phyloP scores from a whole-genome alignment of 139 green algal species.

The Penium margaritaceum region DNA sequence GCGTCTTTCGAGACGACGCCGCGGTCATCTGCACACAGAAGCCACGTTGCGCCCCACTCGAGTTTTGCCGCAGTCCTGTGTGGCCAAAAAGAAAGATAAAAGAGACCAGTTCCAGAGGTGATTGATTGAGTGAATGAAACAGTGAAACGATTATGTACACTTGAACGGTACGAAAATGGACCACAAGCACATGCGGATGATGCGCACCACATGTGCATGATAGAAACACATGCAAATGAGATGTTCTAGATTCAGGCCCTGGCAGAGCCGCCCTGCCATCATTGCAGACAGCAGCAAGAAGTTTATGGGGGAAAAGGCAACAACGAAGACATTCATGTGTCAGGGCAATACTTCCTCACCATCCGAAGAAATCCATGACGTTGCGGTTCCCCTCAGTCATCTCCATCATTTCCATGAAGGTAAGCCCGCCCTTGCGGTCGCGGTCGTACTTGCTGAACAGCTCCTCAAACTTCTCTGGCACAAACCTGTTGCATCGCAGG shows the following conservation, averaged over 20 bases:
- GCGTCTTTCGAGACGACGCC: constrained; percentile 35
- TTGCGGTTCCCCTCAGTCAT: constrained; percentile 37
- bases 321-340: no score
- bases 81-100: constrained; percentile 4
- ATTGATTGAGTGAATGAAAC: no score
- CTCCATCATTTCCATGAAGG: constrained; percentile 36
- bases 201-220: no score
- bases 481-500: constrained; percentile 33
- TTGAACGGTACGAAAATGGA: no score
- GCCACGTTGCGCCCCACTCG: constrained; percentile 39
- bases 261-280: no score
- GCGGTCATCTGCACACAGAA: constrained; percentile 20
- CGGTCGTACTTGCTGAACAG: constrained; percentile 45
- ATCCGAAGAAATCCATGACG: constrained; percentile 41
- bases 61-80: constrained; percentile 37
- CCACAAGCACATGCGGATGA: no score
- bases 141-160: no score
- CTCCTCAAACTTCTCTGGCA: constrained; percentile 46
- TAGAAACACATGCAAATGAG: no score
- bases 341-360: constrained; percentile 10
- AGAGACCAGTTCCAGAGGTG: no score
- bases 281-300: no score
- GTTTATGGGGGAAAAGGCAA: no score
- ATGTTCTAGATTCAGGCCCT: no score
- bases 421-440: constrained; percentile 29